These are phyloP conservation scores for Clarireedia hainanense DNA, from an alignment of 2,329 filamentous ascomycete species.

Conservation along the genomic window DNA sequence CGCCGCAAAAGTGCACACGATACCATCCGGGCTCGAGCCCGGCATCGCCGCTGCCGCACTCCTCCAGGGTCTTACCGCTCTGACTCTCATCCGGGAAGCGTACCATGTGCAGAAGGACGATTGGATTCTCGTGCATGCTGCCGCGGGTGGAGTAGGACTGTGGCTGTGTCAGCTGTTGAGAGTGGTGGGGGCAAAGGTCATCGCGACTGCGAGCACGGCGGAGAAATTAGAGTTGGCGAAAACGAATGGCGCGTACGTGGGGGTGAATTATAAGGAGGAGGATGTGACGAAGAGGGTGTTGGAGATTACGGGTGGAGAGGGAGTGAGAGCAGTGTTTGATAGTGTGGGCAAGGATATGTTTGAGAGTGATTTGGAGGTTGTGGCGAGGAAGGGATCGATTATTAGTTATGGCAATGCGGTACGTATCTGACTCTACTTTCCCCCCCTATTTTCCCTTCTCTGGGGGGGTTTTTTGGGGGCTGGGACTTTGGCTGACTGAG, in stretches of 20 bases:
- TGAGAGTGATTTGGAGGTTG: slow-evolving; percentile 65
- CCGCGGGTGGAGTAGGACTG: slow-evolving; percentile 73
- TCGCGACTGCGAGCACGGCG: slow-evolving; percentile 67
- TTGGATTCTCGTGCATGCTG: slow-evolving; percentile 78
- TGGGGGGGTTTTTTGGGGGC: neutral
- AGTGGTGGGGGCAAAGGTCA: slow-evolving; percentile 65
- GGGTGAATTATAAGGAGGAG: slow-evolving; percentile 60
- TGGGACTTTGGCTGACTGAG: no score
- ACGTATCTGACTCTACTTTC: slow-evolving; percentile 29
- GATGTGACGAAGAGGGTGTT: slow-evolving; percentile 51
- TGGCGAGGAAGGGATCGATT: slow-evolving; percentile 70
- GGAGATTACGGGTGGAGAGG: slow-evolving; percentile 64
- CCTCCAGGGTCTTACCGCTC: slow-evolving; percentile 75
- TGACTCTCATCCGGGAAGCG: slow-evolving; percentile 71
- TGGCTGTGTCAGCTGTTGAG: slow-evolving; percentile 69
- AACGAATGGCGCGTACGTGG: slow-evolving; percentile 61
- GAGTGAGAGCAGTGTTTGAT: slow-evolving; percentile 75
- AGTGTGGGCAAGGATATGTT: slow-evolving; percentile 82
- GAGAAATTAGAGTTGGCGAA: slow-evolving; percentile 67
- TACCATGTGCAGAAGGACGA: slow-evolving; percentile 65
- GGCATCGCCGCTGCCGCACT: slow-evolving; percentile 60
- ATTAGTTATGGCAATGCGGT: slow-evolving; percentile 75
- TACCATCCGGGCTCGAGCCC: slow-evolving; percentile 55
- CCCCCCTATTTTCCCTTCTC: neutral
- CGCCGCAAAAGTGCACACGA: slow-evolving; percentile 46